Conservation (phyloP, 345 rosid species). For the Moringa oleifera region DNA sequence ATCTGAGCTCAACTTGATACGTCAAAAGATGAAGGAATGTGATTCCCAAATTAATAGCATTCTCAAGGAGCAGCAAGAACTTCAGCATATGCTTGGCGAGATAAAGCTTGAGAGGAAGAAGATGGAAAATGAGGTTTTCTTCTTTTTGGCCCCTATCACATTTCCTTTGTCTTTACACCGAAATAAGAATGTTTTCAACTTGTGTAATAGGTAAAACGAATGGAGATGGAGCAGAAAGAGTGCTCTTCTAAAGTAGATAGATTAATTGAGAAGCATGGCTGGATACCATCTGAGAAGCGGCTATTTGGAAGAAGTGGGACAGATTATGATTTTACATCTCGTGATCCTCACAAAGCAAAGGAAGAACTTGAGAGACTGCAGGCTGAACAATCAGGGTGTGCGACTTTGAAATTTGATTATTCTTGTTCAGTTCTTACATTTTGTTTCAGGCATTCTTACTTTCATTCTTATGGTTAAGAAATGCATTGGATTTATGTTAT, state of each 20-base stretch:
- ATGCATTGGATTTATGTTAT: neutral
- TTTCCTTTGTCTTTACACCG: conserved; percentile 9
- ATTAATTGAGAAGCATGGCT: conserved; percentile 87
- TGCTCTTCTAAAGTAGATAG: conserved; percentile 77
- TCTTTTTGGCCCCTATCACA: neutral
- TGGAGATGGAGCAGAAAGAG: conserved; percentile 90
- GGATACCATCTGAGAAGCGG: conserved; percentile 92
- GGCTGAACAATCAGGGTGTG: conserved; percentile 82
- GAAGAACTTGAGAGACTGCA: conserved; percentile 82
- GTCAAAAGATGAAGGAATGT: conserved; percentile 82
- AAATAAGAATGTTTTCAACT: neutral
- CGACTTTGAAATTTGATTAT: conserved; percentile 5
- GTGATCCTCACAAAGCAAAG: conserved; percentile 69
- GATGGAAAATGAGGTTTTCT: conserved; percentile 91
- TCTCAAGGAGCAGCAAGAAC: conserved; percentile 65
- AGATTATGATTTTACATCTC: conserved; percentile 81
- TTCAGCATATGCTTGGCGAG: conserved; percentile 65
- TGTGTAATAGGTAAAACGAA: conserved; percentile 52
- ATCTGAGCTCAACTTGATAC: conserved; percentile 60
- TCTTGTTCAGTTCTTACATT: neutral
- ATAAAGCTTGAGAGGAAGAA: conserved; percentile 80
- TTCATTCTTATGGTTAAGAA: conserved; percentile 4
- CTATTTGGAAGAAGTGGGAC: conserved; percentile 94
- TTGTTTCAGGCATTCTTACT: neutral
- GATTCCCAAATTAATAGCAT: conserved; percentile 76